Percentiles rank a stretch among this genome's conserved stretches.
Evolutionary conservation across 179 eudicot genomes (phyloP).

Genomic region (Spinacia oleracea): DNA sequence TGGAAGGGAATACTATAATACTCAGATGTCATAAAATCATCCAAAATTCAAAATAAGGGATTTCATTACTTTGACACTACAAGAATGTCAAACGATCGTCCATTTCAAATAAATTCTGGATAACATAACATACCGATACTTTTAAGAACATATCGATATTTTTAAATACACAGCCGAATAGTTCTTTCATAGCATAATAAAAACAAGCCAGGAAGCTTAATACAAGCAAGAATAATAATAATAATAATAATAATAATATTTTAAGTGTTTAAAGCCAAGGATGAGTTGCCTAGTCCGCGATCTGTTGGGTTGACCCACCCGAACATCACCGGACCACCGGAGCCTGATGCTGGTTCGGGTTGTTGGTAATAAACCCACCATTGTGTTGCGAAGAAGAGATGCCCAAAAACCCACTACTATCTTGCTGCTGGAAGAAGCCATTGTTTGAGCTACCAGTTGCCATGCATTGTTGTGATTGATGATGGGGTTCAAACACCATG

Average conservation of each 20-base stretch:
- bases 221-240: slow-evolving; percentile 1
- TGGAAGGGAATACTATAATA: too few species aligned
- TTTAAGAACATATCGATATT: neutral
- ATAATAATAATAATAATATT: too few species aligned
- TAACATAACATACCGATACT: neutral
- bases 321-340: slow-evolving; percentile 55
- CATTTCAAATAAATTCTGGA: too few species aligned
- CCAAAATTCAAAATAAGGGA: neutral
- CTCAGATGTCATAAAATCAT: neutral
- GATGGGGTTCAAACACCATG: slow-evolving; percentile 26
- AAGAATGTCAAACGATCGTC: neutral
- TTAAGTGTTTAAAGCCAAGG: slow-evolving; percentile 88
- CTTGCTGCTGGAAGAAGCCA: slow-evolving; percentile 36
- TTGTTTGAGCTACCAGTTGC: slow-evolving; percentile 22
- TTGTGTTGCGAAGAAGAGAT: slow-evolving; percentile 32
- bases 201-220: slow-evolving; percentile 1
- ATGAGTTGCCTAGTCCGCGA: slow-evolving; percentile 75
- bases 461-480: slow-evolving; percentile 37
- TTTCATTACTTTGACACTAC: neutral
- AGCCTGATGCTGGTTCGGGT: slow-evolving; percentile 41
- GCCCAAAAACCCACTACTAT: slow-evolving; percentile 38
- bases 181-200: neutral
- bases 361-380: slow-evolving; percentile 38
- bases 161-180: neutral
- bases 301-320: slow-evolving; percentile 17